Conservation (phyloP, 1,284 basidiomycete genomes). For the Schizophyllum commune region DNA sequence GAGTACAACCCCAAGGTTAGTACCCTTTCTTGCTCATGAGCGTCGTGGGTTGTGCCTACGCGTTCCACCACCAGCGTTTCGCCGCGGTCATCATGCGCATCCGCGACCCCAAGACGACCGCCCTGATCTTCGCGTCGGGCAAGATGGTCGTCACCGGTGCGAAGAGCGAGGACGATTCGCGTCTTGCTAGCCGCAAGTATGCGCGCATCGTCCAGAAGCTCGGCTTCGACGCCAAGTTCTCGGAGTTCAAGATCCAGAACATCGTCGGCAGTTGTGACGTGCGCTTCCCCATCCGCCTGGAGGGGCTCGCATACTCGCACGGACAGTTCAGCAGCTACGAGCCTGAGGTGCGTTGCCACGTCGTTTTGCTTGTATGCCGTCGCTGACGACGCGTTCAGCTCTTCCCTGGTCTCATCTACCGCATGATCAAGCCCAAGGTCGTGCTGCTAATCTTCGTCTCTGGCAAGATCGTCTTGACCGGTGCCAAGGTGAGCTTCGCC, state of each 20-base stretch:
- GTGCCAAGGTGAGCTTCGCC: constrained; percentile 77
- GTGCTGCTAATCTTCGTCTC: constrained; percentile 98
- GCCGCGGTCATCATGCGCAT: constrained; percentile 99
- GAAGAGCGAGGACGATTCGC: constrained; percentile 97
- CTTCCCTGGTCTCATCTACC: constrained; percentile 98
- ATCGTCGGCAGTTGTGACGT: constrained; percentile 99
- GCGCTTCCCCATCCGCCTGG: constrained; percentile 97
- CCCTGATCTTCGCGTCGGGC: constrained; percentile 98
- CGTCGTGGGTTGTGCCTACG: constrained; percentile 54
- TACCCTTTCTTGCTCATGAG: constrained; percentile 43
- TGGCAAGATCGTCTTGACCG: constrained; percentile 98
- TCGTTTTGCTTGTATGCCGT: not conserved
- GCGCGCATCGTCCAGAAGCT: constrained; percentile 99
- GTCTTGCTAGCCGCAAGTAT: constrained; percentile 96
- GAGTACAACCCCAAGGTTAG: constrained; percentile 99
- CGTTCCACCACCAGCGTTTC: constrained; percentile 75
- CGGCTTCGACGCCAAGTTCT: constrained; percentile 98
- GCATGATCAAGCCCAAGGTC: constrained; percentile 99
- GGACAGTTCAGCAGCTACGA: constrained; percentile 98
- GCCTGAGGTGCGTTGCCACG: constrained; percentile 68
- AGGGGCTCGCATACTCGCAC: constrained; percentile 97
- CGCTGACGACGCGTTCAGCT: constrained; percentile 42
- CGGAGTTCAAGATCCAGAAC: constrained; percentile 99
- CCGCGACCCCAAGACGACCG: constrained; percentile 98
- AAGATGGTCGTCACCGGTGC: constrained; percentile 99